Percentiles rank a stretch among this genome's conserved stretches.
Conservation (phyloP, 495 filamentous ascomycete genomes). For the Neurospora sp. region DNA sequence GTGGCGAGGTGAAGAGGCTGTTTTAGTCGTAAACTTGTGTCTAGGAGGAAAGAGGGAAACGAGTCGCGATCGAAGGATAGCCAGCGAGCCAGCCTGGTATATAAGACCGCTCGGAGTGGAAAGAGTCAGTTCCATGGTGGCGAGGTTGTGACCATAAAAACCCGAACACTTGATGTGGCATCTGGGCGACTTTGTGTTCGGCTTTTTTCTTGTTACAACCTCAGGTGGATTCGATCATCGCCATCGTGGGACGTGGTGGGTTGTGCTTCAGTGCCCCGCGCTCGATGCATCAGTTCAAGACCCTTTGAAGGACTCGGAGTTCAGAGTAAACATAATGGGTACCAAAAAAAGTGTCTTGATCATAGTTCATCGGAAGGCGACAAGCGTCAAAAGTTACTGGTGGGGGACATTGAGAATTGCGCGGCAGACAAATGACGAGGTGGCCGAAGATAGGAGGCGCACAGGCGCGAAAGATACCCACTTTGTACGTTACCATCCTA, state of each 20-base stretch:
- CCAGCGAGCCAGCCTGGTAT: background rate
- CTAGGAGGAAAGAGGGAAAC: background rate
- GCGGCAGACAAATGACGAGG: background rate
- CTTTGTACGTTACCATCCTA: background rate
- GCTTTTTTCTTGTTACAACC: background rate
- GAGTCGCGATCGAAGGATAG: background rate
- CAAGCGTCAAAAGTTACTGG: background rate
- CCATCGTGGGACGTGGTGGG: too few species aligned
- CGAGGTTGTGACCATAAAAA: background rate
- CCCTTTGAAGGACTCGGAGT: background rate
- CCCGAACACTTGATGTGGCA: background rate
- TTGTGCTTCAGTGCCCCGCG: background rate
- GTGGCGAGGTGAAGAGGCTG: background rate
- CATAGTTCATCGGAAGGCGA: background rate
- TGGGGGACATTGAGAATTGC: background rate
- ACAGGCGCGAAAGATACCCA: background rate
- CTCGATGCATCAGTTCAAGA: background rate
- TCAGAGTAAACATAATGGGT: background rate
- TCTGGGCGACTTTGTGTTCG: background rate
- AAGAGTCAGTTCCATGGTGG: background rate
- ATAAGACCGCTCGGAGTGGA: background rate
- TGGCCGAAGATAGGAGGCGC: background rate
- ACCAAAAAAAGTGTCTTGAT: too few species aligned
- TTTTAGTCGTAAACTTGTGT: background rate
- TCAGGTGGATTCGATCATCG: too few species aligned